Conservation (phyloP, 257 asterid species). For the Rauvolfia tetraphylla region DNA sequence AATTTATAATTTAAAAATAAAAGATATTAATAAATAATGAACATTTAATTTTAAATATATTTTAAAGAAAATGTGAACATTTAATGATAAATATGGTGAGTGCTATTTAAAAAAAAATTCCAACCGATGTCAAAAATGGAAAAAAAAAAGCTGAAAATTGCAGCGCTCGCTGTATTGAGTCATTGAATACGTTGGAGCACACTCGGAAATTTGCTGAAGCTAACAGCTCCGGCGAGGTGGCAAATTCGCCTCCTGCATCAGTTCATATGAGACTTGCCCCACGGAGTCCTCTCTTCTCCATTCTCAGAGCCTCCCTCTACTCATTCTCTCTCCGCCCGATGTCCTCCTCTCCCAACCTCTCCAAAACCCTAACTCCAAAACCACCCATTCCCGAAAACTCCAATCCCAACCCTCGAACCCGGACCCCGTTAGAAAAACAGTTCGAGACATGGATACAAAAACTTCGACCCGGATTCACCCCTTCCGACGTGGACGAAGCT, state of each 20-base stretch:
- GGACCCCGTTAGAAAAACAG: slow-evolving; percentile 63
- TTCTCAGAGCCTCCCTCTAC: slow-evolving; percentile 31
- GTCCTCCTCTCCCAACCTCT: slow-evolving; percentile 26
- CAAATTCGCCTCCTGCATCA: slow-evolving; percentile 1
- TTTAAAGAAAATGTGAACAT: too few species aligned
- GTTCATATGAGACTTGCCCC: slow-evolving; percentile 16
- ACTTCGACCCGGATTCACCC: slow-evolving; percentile 86
- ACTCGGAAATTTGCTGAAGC: neutral
- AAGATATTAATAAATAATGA: too few species aligned
- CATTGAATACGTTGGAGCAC: too few species aligned
- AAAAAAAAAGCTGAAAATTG: too few species aligned
- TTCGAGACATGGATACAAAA: slow-evolving; percentile 74
- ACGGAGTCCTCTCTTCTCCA: slow-evolving; percentile 19
- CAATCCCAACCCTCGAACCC: slow-evolving; percentile 31
- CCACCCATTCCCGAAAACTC: slow-evolving; percentile 20
- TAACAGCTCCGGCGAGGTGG: neutral
- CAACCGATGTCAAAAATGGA: too few species aligned
- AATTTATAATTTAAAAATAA: too few species aligned
- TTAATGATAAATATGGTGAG: too few species aligned
- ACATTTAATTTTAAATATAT: too few species aligned
- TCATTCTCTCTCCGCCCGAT: slow-evolving; percentile 36
- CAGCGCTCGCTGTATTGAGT: too few species aligned
- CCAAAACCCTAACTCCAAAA: slow-evolving; percentile 21
- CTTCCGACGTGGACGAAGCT: slow-evolving; percentile 61
- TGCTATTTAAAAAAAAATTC: too few species aligned